Conservation (phyloP, 2,329 filamentous ascomycete species). For the Dothistroma pini region DNA sequence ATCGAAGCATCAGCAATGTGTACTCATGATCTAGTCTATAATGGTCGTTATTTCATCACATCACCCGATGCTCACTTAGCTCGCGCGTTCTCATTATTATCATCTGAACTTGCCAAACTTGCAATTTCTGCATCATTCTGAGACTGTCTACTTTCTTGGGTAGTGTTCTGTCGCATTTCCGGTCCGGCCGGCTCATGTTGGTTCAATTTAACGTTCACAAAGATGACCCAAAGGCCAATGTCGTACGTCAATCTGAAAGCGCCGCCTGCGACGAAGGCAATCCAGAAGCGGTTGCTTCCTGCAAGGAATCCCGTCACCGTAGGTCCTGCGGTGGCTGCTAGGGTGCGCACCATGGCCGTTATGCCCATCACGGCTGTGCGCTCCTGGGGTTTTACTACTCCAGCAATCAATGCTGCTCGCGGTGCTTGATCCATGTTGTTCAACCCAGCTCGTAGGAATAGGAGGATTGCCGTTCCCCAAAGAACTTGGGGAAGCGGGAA, state of each 20-base stretch:
- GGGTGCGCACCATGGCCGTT: constrained; percentile 57
- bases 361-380: constrained; percentile 69
- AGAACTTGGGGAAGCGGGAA: constrained; percentile 56
- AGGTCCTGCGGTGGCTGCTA: constrained; percentile 55
- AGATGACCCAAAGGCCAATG: constrained; percentile 56
- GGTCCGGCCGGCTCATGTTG: constrained; percentile 14
- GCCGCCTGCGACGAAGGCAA: constrained; percentile 59
- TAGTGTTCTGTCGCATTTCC: constrained; percentile 8
- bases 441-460: constrained; percentile 58
- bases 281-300: constrained; percentile 53
- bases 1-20: background rate
- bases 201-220: constrained; percentile 54
- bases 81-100: background rate
- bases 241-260: constrained; percentile 55
- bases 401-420: constrained; percentile 62
- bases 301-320: constrained; percentile 56
- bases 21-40: background rate
- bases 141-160: background rate
- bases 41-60: background rate
- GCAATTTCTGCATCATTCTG: constrained; percentile 8
- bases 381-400: constrained; percentile 62
- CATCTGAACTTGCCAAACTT: constrained; percentile 5
- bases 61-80: background rate
- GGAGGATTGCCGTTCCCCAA: constrained; percentile 51
- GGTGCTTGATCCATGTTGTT: constrained; percentile 70